Percentiles rank a stretch among this genome's conserved stretches.
phyloP scores from a whole-genome alignment of 148 eudicot genomes.

The Vaccinium vitisidaea region DNA sequence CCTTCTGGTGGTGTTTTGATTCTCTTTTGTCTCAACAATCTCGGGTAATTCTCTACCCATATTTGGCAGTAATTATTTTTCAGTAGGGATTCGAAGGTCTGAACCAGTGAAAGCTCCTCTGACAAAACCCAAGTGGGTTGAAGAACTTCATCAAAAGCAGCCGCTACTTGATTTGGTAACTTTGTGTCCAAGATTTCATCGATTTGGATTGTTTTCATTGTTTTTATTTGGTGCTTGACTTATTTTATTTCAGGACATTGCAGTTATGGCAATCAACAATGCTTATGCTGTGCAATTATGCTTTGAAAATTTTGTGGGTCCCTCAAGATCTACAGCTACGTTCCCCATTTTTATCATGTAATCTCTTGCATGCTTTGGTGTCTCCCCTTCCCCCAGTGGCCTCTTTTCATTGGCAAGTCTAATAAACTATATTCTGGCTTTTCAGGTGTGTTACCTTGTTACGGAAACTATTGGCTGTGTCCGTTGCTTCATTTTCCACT shows the following conservation, averaged over 20 bases:
- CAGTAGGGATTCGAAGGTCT: constrained; percentile 38
- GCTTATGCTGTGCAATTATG: constrained; percentile 53
- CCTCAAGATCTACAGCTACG: constrained; percentile 25
- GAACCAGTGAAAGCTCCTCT: constrained; percentile 28
- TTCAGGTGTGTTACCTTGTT: constrained; percentile 48
- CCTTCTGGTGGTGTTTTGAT: constrained; percentile 16
- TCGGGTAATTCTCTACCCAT: constrained; percentile 77
- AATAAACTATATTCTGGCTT: constrained; percentile 26
- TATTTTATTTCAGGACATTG: constrained; percentile 51
- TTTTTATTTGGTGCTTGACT: constrained; percentile 17
- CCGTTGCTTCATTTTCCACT: constrained; percentile 68
- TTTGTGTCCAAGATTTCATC: constrained; percentile 8
- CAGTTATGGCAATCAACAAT: constrained; percentile 68
- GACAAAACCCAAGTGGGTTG: constrained; percentile 73
- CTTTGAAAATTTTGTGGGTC: constrained; percentile 37
- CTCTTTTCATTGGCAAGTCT: constrained; percentile 14
- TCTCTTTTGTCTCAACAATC: constrained; percentile 24
- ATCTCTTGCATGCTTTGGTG: constrained; percentile 22
- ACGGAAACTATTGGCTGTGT: constrained; percentile 49
- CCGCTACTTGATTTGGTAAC: constrained; percentile 67
- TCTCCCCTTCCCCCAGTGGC: neutral
- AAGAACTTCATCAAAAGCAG: constrained; percentile 54
- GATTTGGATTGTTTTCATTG: neutral
- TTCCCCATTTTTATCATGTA: constrained; percentile 42
- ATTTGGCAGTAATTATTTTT: constrained; percentile 79